phyloP scores from a whole-genome alignment of 2,329 filamentous ascomycete species.

The Davidsoniella neocaledoniae region DNA sequence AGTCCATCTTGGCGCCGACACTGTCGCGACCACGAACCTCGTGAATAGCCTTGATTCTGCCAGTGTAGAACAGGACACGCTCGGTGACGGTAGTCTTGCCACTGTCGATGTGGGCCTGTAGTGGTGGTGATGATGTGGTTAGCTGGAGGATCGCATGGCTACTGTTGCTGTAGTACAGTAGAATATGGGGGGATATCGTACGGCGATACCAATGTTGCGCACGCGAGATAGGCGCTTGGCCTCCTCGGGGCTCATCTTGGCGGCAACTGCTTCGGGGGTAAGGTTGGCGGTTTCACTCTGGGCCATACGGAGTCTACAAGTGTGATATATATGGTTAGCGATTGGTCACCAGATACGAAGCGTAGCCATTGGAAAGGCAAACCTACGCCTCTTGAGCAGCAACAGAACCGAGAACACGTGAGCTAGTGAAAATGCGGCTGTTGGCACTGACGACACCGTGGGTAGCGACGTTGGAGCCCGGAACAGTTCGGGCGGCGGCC shows the following conservation, averaged over 20 bases:
- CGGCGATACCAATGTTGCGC: constrained; percentile 94
- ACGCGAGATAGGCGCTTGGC: constrained; percentile 61
- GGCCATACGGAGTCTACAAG: constrained; percentile 27
- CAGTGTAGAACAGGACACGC: constrained; percentile 94
- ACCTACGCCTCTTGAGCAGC: constrained; percentile 28
- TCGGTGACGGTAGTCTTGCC: constrained; percentile 96
- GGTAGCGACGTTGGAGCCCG: neutral
- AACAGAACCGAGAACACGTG: constrained; percentile 14
- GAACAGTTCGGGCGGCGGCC: constrained; percentile 4
- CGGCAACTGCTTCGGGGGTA: constrained; percentile 46
- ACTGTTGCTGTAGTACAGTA: neutral
- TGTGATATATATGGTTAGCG: neutral
- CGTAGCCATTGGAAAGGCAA: neutral
- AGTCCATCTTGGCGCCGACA: constrained; percentile 98
- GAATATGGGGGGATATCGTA: constrained; percentile 26
- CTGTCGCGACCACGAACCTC: constrained; percentile 90
- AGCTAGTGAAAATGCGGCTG: constrained; percentile 10
- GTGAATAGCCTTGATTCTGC: constrained; percentile 90
- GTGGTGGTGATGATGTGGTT: neutral
- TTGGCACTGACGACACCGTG: neutral
- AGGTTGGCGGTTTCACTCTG: constrained; percentile 35
- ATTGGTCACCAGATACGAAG: neutral
- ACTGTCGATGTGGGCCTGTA: constrained; percentile 87
- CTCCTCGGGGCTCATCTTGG: constrained; percentile 68
- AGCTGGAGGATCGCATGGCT: neutral